A percentile compares a stretch with the other conserved stretches of the same genome.
Conservation (phyloP, 192 early-diverging fungal genomes). For the Geranomyces variabilis region DNA sequence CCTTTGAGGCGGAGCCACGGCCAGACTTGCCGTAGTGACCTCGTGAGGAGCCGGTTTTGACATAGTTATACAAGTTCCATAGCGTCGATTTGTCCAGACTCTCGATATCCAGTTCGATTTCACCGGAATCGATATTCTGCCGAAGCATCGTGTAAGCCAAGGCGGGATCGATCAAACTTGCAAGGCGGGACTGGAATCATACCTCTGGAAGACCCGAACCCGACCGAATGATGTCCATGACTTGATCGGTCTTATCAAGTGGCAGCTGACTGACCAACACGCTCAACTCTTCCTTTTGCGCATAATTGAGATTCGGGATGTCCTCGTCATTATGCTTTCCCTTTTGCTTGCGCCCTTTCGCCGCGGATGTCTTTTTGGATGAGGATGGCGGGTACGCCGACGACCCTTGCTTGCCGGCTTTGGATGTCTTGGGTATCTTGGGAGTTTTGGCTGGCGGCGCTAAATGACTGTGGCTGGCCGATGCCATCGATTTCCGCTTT, state of each 20-base stretch:
- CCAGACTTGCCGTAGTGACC: neutral
- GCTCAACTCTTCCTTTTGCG: conserved; percentile 87
- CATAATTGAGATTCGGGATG: conserved; percentile 69
- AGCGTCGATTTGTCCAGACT: conserved; percentile 80
- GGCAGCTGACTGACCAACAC: conserved; percentile 65
- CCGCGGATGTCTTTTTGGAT: conserved; percentile 21
- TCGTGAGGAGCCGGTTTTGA: conserved; percentile 43
- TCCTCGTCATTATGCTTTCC: conserved; percentile 37
- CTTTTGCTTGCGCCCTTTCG: conserved; percentile 9
- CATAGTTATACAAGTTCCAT: conserved; percentile 85
- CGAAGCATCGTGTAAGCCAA: too few relatives aligned
- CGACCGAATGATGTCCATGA: conserved; percentile 75
- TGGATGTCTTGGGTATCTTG: conserved; percentile 7
- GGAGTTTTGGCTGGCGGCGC: conserved; percentile 12
- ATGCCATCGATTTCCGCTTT: conserved; percentile 19
- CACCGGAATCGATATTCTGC: conserved; percentile 66
- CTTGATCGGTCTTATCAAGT: conserved; percentile 56
- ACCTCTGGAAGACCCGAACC: conserved; percentile 64
- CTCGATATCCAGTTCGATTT: conserved; percentile 97
- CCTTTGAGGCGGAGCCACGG: neutral
- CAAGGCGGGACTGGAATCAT: conserved; percentile 27
- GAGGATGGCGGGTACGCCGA: conserved; percentile 14
- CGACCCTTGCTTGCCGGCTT: neutral
- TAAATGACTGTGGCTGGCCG: neutral
- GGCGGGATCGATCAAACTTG: conserved; percentile 4